phyloP scores from a whole-genome alignment of 768 basidiomycete species.

The Xerocomus spinulosus region DNA sequence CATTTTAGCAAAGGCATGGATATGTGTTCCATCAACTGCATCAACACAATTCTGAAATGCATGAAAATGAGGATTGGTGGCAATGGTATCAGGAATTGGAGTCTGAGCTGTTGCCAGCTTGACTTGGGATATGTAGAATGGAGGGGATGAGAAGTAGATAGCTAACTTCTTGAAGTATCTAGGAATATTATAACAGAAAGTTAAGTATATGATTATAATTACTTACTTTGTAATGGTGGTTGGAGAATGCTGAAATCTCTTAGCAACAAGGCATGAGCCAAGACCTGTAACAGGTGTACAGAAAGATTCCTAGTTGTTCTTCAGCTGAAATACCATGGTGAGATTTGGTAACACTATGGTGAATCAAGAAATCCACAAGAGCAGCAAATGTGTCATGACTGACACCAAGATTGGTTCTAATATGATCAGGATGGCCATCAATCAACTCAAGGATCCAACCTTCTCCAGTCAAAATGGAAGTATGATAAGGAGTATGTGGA shows the following conservation, averaged over 20 bases:
- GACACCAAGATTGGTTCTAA: background rate
- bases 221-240: background rate
- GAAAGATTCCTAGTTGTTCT: background rate
- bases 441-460: background rate
- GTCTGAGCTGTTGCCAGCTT: too few relatives aligned
- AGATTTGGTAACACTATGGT: background rate
- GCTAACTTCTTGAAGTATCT: background rate
- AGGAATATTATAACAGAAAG: background rate
- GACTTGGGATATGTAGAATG: background rate
- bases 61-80: too few relatives aligned
- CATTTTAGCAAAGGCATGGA: constrained; percentile 4
- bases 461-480: background rate
- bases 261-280: background rate
- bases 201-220: background rate
- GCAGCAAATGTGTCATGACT: background rate
- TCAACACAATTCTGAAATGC: too few relatives aligned
- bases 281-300: background rate
- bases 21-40: too few relatives aligned
- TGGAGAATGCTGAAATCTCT: background rate
- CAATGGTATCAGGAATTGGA: too few relatives aligned
- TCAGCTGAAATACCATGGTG: background rate
- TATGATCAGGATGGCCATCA: background rate
- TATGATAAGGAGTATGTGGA: too few relatives aligned
- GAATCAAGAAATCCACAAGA: background rate
- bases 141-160: background rate